Base-by-base conservation (phyloP, 306 rosid genomes). In the Cucumis cinereus region DNA sequence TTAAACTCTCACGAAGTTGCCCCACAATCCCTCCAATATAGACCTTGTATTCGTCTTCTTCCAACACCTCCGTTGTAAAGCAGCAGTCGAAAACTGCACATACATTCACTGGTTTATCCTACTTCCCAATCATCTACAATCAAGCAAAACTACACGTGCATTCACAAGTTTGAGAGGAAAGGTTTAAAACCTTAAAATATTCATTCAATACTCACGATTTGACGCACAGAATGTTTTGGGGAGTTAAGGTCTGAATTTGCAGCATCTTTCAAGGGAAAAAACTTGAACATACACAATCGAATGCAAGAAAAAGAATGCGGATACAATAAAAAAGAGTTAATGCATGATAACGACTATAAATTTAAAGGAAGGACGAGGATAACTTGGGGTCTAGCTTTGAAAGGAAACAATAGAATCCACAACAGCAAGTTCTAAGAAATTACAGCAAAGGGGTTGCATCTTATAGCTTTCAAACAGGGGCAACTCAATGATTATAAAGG, bases 1-100 rank as follows among this genome's bases (percentile, higher is more conserved):
- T 88, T 61, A 86, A 91, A 86, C 88, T 92, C 11, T 84, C 93
- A 14, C 82, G 85, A 74, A 95, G 90, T 83, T 86, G 89, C 68
- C 83, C 79, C 33, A 89, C 90, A 68, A 88, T 90, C 75, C 96
- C 98, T 76, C 85, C 91, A 56, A 92, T 82, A 74, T 90, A 89
- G 70, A 83, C 87, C 88, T 84, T 92, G 76, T 89, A 88, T 56
- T 87, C 92, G 4, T 82, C 89, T 24, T 86, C 98, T 73, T 90
- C 98, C 96, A 86, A 83, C 54, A 87, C 82, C 78, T 95, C 97
- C 73, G 90, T 88, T 62, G 93, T 89, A 83, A 90, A 92, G 90
- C 99, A 95, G 88, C 89, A 89, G 83, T 95, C 98, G 77, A 95
- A 95, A 58, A 95, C 99, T 95, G 79, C 85, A 90, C 38, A 57